Conservation (phyloP, 306 rosid species). For the Cicer cuneatum region DNA sequence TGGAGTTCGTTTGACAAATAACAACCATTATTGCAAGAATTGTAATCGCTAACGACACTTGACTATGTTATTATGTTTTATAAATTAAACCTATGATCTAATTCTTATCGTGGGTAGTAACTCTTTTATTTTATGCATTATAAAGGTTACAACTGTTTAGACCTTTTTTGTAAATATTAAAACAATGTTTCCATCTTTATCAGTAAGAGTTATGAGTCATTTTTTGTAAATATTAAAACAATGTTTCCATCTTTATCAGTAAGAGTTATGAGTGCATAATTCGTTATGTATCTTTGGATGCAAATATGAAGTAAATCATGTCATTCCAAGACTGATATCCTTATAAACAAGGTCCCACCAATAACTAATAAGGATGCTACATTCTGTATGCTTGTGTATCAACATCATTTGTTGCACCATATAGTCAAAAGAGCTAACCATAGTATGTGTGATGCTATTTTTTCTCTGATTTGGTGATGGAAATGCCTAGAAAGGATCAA, state of each 20-base stretch:
- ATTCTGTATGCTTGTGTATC: neutral
- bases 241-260: neutral
- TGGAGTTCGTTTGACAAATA: slow-evolving; percentile 15
- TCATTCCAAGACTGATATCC: neutral
- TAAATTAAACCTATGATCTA: neutral
- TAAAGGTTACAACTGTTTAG: neutral
- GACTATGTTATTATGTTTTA: neutral
- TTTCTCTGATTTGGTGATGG: too few relatives aligned
- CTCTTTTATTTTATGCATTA: neutral
- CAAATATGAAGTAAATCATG: neutral
- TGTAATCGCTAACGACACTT: slow-evolving; percentile 32
- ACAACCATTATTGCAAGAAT: slow-evolving; percentile 27
- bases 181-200: neutral
- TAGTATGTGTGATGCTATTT: too few relatives aligned
- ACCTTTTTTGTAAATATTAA: neutral
- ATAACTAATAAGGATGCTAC: neutral
- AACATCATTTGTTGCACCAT: neutral
- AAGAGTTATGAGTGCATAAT: slow-evolving; percentile 2
- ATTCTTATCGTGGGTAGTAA: neutral
- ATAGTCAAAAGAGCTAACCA: neutral
- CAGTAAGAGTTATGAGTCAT: neutral
- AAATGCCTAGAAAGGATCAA: too few relatives aligned
- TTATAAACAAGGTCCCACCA: neutral
- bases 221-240: slow-evolving; percentile 3
- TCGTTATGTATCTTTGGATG: neutral